phyloP scores from a whole-genome alignment of 1,139 yeast species.

The Kodamaea fungicola region DNA sequence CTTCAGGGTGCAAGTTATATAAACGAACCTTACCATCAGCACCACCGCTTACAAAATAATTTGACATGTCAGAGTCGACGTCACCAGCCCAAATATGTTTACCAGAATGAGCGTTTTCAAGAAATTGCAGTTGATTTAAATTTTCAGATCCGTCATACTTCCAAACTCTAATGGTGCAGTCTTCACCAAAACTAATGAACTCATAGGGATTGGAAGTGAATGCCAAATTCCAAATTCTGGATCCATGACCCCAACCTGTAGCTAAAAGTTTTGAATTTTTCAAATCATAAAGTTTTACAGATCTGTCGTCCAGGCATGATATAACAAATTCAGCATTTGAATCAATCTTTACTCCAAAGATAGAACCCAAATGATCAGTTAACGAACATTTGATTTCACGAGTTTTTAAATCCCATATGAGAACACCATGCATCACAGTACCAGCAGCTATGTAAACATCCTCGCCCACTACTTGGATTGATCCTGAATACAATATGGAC shows the following conservation, averaged over 20 bases:
- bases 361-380: slow-evolving; percentile 83
- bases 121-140: slow-evolving; percentile 30
- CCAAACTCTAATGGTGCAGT: slow-evolving; percentile 87
- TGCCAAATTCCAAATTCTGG: slow-evolving; percentile 83
- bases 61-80: slow-evolving; percentile 37
- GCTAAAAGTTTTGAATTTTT: slow-evolving; percentile 55
- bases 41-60: slow-evolving; percentile 73
- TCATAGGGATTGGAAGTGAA: slow-evolving; percentile 44
- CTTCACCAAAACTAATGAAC: slow-evolving; percentile 76
- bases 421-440: slow-evolving; percentile 85
- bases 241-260: slow-evolving; percentile 95
- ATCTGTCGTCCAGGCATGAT: slow-evolving; percentile 92
- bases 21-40: slow-evolving; percentile 80
- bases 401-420: slow-evolving; percentile 64
- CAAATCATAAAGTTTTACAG: slow-evolving; percentile 73
- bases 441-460: slow-evolving; percentile 71
- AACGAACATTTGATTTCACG: slow-evolving; percentile 51
- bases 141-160: slow-evolving; percentile 24
- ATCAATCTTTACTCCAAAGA: slow-evolving; percentile 75
- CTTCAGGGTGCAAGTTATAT: slow-evolving; percentile 41
- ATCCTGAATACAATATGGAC: slow-evolving; percentile 84
- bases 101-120: slow-evolving; percentile 69
- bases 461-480: slow-evolving; percentile 49
- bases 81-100: slow-evolving; percentile 88
- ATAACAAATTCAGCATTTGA: slow-evolving; percentile 52